Conservation (phyloP, 495 filamentous ascomycete species). For the Monascus purpureus region DNA sequence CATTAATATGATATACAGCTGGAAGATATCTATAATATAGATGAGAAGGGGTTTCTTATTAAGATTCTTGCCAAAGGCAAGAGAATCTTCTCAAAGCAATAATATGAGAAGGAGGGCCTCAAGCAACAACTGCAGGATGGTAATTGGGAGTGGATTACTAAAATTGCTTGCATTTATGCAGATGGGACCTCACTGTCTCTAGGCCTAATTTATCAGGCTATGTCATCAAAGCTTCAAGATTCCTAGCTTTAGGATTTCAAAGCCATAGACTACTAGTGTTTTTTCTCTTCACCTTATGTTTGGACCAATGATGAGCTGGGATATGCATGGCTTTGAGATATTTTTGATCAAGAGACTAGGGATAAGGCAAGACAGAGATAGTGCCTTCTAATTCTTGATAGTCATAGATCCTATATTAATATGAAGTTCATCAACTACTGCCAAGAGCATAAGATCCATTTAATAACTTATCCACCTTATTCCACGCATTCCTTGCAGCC, state of each 20-base stretch:
- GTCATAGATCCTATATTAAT: not conserved
- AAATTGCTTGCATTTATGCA: constrained; percentile 2
- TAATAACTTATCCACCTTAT: not conserved
- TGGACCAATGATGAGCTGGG: not conserved
- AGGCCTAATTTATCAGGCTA: constrained; percentile 1
- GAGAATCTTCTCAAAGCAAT: constrained; percentile 1
- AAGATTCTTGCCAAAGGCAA: constrained; percentile 1
- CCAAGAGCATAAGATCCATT: no score
- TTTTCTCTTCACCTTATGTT: not conserved
- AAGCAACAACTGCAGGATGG: constrained; percentile 1
- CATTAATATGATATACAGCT: constrained; percentile 2
- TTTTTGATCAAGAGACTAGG: no score
- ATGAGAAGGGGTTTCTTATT: constrained; percentile 8
- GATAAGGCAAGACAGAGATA: no score
- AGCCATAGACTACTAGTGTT: not conserved
- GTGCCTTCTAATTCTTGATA: not conserved
- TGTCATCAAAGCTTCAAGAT: not conserved
- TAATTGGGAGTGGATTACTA: constrained; percentile 3
- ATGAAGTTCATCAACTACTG: no score
- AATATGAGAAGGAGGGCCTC: constrained; percentile 1
- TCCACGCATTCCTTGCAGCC: not conserved
- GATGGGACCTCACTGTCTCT: not conserved
- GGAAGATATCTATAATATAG: constrained; percentile 9
- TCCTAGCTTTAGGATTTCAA: constrained; percentile 3
- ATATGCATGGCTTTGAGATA: not conserved